A percentile compares a stretch with the other conserved stretches of the same genome.
Conservation (phyloP, 2,329 filamentous ascomycete species). For the Venturia pyrina region DNA sequence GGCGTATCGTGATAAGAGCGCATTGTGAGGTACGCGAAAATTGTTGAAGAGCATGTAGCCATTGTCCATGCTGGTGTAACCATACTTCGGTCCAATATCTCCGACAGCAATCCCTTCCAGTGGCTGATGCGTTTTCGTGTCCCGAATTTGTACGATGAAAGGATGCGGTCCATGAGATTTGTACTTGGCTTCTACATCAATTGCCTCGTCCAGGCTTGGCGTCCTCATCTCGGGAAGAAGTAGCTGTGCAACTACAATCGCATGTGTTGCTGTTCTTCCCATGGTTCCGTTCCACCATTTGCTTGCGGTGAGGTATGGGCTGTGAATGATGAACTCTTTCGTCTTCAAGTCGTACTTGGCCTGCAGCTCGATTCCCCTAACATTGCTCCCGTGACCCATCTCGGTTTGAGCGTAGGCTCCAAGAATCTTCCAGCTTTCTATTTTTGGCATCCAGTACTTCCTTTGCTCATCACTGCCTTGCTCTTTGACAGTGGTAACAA, state of each 20-base stretch:
- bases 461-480: conserved; percentile 39
- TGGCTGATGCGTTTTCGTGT: conserved; percentile 38
- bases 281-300: conserved; percentile 48
- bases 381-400: conserved; percentile 43
- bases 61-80: conserved; percentile 43
- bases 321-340: conserved; percentile 41
- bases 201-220: conserved; percentile 10
- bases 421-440: conserved; percentile 40
- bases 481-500: conserved; percentile 40
- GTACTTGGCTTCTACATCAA: conserved; percentile 20
- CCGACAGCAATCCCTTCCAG: conserved; percentile 40
- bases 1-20: conserved; percentile 40
- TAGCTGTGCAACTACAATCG: conserved; percentile 44
- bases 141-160: conserved; percentile 43
- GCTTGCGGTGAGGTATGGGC: conserved; percentile 41
- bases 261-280: conserved; percentile 45
- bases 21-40: conserved; percentile 36
- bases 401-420: conserved; percentile 44
- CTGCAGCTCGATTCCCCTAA: conserved; percentile 39
- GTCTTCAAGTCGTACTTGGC: conserved; percentile 36
- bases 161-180: conserved; percentile 41
- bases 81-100: conserved; percentile 48
- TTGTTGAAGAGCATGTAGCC: conserved; percentile 44
- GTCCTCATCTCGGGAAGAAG: conserved; percentile 29
- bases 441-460: conserved; percentile 39